A percentile compares a stretch with the other conserved stretches of the same genome.
Conservation (phyloP, 1,284 basidiomycete species). For the Prillingera fragicola region DNA sequence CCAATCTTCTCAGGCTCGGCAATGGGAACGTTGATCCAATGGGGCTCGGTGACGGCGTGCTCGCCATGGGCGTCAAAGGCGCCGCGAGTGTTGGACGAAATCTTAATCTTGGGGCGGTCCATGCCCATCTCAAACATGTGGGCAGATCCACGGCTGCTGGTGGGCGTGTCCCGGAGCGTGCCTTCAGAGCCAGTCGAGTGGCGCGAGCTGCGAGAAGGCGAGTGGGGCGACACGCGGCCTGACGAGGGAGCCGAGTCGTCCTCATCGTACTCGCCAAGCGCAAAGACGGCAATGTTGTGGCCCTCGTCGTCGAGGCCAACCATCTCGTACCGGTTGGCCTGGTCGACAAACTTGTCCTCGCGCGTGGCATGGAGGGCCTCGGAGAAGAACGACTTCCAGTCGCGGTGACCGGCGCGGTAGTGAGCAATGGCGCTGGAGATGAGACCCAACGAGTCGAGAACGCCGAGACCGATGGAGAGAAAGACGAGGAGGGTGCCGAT, state of each 20-base stretch:
- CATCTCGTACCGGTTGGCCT: conserved; percentile 34
- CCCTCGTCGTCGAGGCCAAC: conserved; percentile 24
- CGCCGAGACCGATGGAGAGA: conserved; percentile 28
- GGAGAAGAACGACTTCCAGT: conserved; percentile 26
- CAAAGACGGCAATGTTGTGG: conserved; percentile 14
- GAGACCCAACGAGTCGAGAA: conserved; percentile 35
- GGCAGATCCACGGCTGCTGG: conserved; percentile 10
- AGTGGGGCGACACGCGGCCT: conserved; percentile 3
- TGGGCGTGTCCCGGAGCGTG: conserved; percentile 55
- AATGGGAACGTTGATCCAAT: neutral
- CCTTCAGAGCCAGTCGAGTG: conserved; percentile 58
- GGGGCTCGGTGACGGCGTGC: neutral
- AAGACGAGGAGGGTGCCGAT: conserved; percentile 35
- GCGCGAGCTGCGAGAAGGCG: conserved; percentile 7
- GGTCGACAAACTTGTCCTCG: conserved; percentile 11
- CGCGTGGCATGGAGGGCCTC: conserved; percentile 16
- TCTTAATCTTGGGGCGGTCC: conserved; percentile 9
- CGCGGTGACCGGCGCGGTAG: conserved; percentile 18
- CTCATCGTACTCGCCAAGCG: conserved; percentile 27
- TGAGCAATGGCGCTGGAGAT: conserved; percentile 25
- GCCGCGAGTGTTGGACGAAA: conserved; percentile 5
- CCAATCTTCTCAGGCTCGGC: neutral
- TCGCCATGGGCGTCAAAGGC: conserved; percentile 24
- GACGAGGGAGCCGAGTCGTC: conserved; percentile 12
- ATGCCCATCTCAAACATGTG: conserved; percentile 15